Conservation (phyloP, 2,329 filamentous ascomycete genomes). For the Pseudogymnoascus sp. region DNA sequence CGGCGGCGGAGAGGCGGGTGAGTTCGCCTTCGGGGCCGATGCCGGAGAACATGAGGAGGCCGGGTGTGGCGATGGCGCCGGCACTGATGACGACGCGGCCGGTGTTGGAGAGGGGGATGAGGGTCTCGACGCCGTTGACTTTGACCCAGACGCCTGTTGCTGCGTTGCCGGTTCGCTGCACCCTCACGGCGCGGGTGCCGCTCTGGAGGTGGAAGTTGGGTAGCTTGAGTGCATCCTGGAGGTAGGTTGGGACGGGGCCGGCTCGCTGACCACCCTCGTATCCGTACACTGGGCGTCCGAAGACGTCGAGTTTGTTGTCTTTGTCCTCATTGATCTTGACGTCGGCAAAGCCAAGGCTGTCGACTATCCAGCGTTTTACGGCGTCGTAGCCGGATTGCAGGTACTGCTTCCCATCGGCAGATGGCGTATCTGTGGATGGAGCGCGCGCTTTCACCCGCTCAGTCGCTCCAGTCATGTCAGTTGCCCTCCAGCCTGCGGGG, state of each 20-base stretch:
- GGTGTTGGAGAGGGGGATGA: slow-evolving; percentile 17
- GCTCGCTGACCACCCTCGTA: slow-evolving; percentile 44
- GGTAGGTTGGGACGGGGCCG: slow-evolving; percentile 42
- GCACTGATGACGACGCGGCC: slow-evolving; percentile 40
- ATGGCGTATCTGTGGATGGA: slow-evolving; percentile 38
- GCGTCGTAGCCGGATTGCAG: slow-evolving; percentile 41
- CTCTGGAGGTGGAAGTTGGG: slow-evolving; percentile 39
- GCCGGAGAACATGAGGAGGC: slow-evolving; percentile 45
- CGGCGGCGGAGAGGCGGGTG: slow-evolving; percentile 29
- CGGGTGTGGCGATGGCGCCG: slow-evolving; percentile 44
- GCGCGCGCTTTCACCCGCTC: slow-evolving; percentile 38
- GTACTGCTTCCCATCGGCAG: slow-evolving; percentile 39
- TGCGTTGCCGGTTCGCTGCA: slow-evolving; percentile 34
- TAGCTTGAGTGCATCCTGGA: slow-evolving; percentile 38
- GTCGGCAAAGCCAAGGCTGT: slow-evolving; percentile 39
- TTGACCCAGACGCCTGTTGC: slow-evolving; percentile 38
- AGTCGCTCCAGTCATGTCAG: slow-evolving; percentile 41
- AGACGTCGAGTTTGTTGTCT: slow-evolving; percentile 40
- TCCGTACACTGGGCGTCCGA: slow-evolving; percentile 42
- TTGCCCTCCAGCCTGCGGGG: slow-evolving; percentile 43
- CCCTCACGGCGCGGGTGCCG: slow-evolving; percentile 36
- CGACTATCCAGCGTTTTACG: slow-evolving; percentile 43
- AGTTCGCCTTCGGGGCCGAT: slow-evolving; percentile 34
- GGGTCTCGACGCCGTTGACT: slow-evolving; percentile 25
- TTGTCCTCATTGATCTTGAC: slow-evolving; percentile 41